These are phyloP conservation scores for Incumbomyces delicatus DNA, from an alignment of 2,329 filamentous ascomycete species.

Conservation along the genomic window DNA sequence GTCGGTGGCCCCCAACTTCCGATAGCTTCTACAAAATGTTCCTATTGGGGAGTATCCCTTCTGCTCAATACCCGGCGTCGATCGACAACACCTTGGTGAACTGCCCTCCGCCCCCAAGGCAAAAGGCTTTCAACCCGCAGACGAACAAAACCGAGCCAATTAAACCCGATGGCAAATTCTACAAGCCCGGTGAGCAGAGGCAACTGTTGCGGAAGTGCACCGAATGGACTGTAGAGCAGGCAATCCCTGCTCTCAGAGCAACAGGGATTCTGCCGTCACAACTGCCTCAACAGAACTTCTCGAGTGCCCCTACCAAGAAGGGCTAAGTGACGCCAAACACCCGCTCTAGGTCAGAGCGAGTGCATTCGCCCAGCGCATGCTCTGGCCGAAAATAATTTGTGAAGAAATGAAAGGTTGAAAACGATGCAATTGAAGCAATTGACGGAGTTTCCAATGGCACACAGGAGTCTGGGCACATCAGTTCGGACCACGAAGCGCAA, in stretches of 20 bases:
- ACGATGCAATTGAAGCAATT: too few relatives aligned
- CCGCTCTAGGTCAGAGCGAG: too few relatives aligned
- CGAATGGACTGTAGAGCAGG: slow-evolving; percentile 13
- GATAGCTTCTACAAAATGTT: neutral
- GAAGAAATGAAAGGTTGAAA: too few relatives aligned
- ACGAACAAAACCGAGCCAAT: slow-evolving; percentile 9
- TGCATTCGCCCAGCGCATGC: too few relatives aligned
- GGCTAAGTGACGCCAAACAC: too few relatives aligned
- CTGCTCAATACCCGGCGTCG: neutral
- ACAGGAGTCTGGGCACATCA: too few relatives aligned
- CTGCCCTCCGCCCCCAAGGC: slow-evolving; percentile 1
- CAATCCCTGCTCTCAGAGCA: slow-evolving; percentile 10
- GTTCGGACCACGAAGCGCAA: too few relatives aligned
- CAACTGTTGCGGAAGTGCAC: slow-evolving; percentile 12
- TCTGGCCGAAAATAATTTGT: too few relatives aligned
- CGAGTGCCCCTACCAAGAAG: neutral
- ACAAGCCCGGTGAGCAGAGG: slow-evolving; percentile 20
- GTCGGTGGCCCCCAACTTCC: neutral
- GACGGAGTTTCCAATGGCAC: too few relatives aligned
- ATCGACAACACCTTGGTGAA: neutral
- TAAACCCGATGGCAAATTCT: slow-evolving; percentile 9
- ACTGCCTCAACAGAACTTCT: neutral
- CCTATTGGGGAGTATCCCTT: neutral
- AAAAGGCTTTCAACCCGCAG: slow-evolving; percentile 10
- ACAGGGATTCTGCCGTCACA: neutral